These are phyloP conservation scores for Willaertia magna DNA, from an alignment of 208 protist species.

Conservation along the genomic window DNA sequence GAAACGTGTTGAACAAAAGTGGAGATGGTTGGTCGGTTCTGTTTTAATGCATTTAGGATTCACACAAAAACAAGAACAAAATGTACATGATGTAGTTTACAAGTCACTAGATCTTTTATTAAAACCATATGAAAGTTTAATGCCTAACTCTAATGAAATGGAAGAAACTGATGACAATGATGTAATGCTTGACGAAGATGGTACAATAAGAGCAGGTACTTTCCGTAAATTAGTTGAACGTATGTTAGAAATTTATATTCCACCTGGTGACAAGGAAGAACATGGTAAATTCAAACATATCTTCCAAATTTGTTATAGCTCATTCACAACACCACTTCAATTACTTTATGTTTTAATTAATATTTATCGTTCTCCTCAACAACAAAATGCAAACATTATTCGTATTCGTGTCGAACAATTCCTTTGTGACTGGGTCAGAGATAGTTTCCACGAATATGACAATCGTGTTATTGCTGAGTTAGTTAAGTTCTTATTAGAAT, in stretches of 20 bases:
- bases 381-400: not conserved
- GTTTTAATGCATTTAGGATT: not conserved
- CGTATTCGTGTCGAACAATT: not conserved
- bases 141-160: not conserved
- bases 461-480: not conserved
- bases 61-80: not conserved
- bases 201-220: not conserved
- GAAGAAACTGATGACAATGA: not conserved
- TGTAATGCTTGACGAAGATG: not conserved
- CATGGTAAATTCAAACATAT: not conserved
- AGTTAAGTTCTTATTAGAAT: not conserved
- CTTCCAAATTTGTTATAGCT: not conserved
- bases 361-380: not conserved
- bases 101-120: not conserved
- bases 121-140: not conserved
- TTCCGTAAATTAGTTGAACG: not conserved
- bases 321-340: not conserved
- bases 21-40: not conserved
- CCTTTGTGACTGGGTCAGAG: not conserved
- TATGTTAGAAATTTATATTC: not conserved
- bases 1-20: not conserved
- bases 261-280: not conserved
- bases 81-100: not conserved
- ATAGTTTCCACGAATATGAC: conserved; percentile 1
- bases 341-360: not conserved